Conservation (phyloP, 2,329 filamentous ascomycete species). For the Fusarium metavorans region DNA sequence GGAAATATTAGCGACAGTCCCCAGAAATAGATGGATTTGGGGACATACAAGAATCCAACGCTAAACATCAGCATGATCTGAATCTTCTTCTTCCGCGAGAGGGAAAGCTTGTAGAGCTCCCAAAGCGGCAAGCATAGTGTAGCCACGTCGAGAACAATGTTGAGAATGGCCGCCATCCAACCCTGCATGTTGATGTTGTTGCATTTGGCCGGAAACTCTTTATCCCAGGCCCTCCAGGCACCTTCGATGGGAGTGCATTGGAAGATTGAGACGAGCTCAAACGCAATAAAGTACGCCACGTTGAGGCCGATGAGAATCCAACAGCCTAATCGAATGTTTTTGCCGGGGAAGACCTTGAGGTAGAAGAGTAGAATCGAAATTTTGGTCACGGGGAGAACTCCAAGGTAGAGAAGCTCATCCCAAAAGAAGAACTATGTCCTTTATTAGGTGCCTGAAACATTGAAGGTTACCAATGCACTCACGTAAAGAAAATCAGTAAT, state of each 20-base stretch:
- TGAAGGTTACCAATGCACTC: fast-evolving
- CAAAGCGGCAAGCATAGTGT: neutral
- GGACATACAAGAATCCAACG: constrained; percentile 14
- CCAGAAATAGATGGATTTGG: no score
- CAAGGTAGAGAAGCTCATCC: constrained; percentile 14
- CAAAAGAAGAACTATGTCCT: constrained; percentile 4
- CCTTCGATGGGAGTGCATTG: constrained; percentile 61
- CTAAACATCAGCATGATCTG: constrained; percentile 31
- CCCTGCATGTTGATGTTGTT: constrained; percentile 59
- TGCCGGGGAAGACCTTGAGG: constrained; percentile 17
- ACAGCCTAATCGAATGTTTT: neutral
- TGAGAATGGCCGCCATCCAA: constrained; percentile 62
- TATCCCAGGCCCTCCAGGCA: constrained; percentile 64
- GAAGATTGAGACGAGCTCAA: constrained; percentile 54
- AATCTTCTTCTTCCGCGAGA: constrained; percentile 17
- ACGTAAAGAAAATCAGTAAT: constrained; percentile 22
- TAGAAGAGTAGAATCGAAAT: constrained; percentile 23
- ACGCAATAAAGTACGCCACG: constrained; percentile 31
- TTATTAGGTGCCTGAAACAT: neutral
- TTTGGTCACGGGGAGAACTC: constrained; percentile 2
- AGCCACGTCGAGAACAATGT: constrained; percentile 60
- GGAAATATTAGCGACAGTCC: neutral
- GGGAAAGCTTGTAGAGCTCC: constrained; percentile 10
- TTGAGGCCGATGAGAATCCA: constrained; percentile 31
- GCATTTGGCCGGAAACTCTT: constrained; percentile 57